Evolutionary conservation across 495 filamentous ascomycete species (phyloP).

Genomic region (Neurospora sp.): DNA sequence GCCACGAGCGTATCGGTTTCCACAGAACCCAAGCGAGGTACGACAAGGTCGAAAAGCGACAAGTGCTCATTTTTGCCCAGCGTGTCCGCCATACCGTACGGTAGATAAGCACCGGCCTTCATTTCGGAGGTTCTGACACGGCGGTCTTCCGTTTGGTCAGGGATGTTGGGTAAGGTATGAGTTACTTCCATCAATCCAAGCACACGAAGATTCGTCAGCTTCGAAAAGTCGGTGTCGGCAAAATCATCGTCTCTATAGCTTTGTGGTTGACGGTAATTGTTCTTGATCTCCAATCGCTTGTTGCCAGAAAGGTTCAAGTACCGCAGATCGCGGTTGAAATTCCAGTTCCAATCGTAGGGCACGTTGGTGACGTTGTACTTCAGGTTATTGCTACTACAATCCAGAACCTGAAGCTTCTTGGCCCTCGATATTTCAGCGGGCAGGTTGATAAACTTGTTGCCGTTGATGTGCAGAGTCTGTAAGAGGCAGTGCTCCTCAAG

Average conservation of each 20-base stretch:
- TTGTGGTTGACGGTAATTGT: conserved; percentile 25
- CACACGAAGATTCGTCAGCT: conserved; percentile 73
- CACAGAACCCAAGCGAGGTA: conserved; percentile 83
- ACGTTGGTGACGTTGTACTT: conserved; percentile 99
- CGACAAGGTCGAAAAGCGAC: conserved; percentile 95
- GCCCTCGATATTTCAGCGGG: conserved; percentile 94
- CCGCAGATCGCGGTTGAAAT: conserved; percentile 87
- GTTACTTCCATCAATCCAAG: conserved; percentile 98
- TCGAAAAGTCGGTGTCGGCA: conserved; percentile 85
- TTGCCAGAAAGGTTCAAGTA: conserved; percentile 97
- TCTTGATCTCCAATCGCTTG: conserved; percentile 91
- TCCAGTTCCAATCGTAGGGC: conserved; percentile 99
- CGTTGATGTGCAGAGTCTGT: conserved; percentile 88
- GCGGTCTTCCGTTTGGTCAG: conserved; percentile 89
- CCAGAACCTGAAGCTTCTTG: conserved; percentile 74
- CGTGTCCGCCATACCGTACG: conserved; percentile 98
- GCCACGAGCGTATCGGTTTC: conserved; percentile 85
- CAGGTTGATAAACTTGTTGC: conserved; percentile 93
- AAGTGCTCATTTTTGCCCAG: conserved; percentile 87
- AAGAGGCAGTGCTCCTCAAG: conserved; percentile 77
- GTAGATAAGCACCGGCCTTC: conserved; percentile 62
- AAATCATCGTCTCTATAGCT: conserved; percentile 39
- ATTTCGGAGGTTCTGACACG: conserved; percentile 94
- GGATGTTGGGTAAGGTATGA: conserved; percentile 73
- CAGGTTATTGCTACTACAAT: conserved; percentile 90